phyloP scores from a whole-genome alignment of 164 flowering plant genomes.

The Nelumbo lutea region DNA sequence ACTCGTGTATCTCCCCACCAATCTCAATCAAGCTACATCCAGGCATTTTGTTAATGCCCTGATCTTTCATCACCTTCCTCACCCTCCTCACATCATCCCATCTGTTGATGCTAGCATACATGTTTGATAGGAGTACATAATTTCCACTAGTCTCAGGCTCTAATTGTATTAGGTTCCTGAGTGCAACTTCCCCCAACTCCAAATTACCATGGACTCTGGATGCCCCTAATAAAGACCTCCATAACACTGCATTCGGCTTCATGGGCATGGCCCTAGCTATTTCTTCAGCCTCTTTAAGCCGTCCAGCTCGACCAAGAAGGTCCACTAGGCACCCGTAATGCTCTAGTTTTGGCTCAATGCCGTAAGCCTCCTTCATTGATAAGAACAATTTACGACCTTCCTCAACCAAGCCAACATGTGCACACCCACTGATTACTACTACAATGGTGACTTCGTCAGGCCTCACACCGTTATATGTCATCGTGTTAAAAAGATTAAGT shows the following conservation, averaged over 20 bases:
- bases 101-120: conserved; percentile 33
- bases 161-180: conserved; percentile 33
- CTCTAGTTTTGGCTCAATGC: conserved; percentile 49
- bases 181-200: conserved; percentile 44
- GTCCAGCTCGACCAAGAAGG: conserved; percentile 59
- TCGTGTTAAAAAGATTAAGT: conserved; percentile 32
- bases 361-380: conserved; percentile 36
- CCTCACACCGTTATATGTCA: conserved; percentile 33
- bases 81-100: conserved; percentile 42
- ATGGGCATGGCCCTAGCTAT: conserved; percentile 40
- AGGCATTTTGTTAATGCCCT: conserved; percentile 32
- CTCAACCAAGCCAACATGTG: conserved; percentile 54
- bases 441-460: conserved; percentile 52
- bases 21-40: conserved; percentile 43
- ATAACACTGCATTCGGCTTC: conserved; percentile 55
- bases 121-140: conserved; percentile 61
- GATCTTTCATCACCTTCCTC: conserved; percentile 38
- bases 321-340: conserved; percentile 65
- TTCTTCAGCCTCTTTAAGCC: conserved; percentile 39
- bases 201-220: conserved; percentile 48
- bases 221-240: conserved; percentile 61
- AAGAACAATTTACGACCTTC: conserved; percentile 39
- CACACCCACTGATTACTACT: conserved; percentile 46
- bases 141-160: conserved; percentile 60
- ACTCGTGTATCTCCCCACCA: conserved; percentile 34